Base-by-base conservation (phyloP, 371 early-diverging fungal genomes). In the Mucor racemosus region DNA sequence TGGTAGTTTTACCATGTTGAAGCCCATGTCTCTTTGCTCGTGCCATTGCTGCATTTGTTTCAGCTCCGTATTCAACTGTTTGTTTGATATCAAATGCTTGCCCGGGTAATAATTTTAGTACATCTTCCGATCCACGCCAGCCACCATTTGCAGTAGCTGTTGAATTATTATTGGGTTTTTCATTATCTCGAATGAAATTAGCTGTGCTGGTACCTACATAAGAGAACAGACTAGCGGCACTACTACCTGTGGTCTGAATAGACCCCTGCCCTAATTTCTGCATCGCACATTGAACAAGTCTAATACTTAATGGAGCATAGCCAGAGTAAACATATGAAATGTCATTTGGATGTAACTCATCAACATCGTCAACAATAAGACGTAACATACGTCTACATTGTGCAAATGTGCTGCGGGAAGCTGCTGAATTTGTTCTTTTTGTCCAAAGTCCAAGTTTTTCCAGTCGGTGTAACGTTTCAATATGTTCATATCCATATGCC, bases 311-410 rank as follows among this genome's bases (percentile, higher is more conserved):
- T 4, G 99, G 98, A 2, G 97, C 98, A 74, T 94, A 97, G 4
- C 99, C 99, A 0, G 94, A 93, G 69, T 95, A 97, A 15, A 96
- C 97, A 68, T 95, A 97, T 0, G 95, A 88, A 0, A 95, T 87
- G 77, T 97, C 98, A 46, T 90, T 89, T 0, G 96, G 95, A 42
- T 90, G 85, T 38, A 88, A 86, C 65, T 95, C 95, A 64, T 94
- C 89, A 17, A 93, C 94, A 46, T 97, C 92, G 65, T 94, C 94
- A 21, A 94, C 93, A 64, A 94, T 88, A 65, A 97, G 77, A 13
- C 89, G 85, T 13, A 97, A 79, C n/a, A 84, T 65, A 67, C 91
- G 87, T 41, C 92, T 87, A 53, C 93, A 73, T 48, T 81, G 81
- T n/a, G 78, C 74, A 71, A 78, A 86, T 56, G 84, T 67, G 53